These are phyloP conservation scores for Melampsora americana DNA, from an alignment of 1,284 basidiomycete species.

Conservation along the genomic window DNA sequence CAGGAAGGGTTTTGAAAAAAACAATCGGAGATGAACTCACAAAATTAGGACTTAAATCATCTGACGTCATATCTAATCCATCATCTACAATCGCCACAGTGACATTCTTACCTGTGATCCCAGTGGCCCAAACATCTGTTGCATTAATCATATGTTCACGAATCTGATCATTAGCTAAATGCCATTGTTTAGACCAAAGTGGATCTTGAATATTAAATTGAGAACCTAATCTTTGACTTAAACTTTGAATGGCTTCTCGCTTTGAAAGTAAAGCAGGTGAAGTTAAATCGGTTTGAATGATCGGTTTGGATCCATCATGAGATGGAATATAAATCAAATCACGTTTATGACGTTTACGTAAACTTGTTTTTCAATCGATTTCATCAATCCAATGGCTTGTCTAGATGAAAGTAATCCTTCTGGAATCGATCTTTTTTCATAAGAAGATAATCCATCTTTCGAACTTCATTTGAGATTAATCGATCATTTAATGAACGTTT, in stretches of 20 bases:
- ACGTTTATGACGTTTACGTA: conserved; percentile 52
- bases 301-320: neutral
- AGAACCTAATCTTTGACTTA: conserved; percentile 40
- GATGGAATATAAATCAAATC: conserved; percentile 51
- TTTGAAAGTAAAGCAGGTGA: neutral
- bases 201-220: conserved; percentile 76
- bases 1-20: no score
- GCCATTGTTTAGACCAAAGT: conserved; percentile 85
- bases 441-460: conserved; percentile 11
- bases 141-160: conserved; percentile 80
- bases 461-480: conserved; percentile 8
- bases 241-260: neutral
- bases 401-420: conserved; percentile 43
- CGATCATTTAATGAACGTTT: conserved; percentile 29
- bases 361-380: conserved; percentile 51
- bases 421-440: conserved; percentile 22
- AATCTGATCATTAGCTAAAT: conserved; percentile 73
- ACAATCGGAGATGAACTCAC: no score
- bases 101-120: conserved; percentile 79
- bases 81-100: conserved; percentile 91
- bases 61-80: conserved; percentile 73
- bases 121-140: conserved; percentile 76
- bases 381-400: conserved; percentile 48
- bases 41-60: conserved; percentile 54
- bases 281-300: neutral